These are phyloP conservation scores for Ogataea methanolica DNA, from an alignment of 805 yeast genomes.

Conservation along the genomic window DNA sequence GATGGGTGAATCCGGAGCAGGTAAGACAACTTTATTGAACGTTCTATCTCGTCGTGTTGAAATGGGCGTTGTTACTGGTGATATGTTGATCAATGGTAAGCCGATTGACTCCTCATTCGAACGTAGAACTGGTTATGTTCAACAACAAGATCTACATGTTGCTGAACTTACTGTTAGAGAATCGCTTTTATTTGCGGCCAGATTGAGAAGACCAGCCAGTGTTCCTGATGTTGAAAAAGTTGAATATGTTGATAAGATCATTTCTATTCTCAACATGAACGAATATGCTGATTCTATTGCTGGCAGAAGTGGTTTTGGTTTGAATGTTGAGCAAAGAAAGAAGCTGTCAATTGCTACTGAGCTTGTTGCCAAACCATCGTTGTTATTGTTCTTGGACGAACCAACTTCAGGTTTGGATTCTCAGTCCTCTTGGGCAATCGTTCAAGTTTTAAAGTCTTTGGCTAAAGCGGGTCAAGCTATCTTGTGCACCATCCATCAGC, in stretches of 20 bases:
- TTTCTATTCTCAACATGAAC: slow-evolving; percentile 35
- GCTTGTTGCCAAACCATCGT: slow-evolving; percentile 42
- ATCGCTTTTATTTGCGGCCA: slow-evolving; percentile 30
- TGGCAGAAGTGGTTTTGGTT: slow-evolving; percentile 34
- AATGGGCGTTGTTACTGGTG: slow-evolving; percentile 41
- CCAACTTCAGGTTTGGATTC: slow-evolving; percentile 50
- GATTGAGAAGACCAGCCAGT: slow-evolving; percentile 29
- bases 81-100: no score
- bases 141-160: slow-evolving; percentile 47
- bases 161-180: slow-evolving; percentile 43
- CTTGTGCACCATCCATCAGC: slow-evolving; percentile 53
- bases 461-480: slow-evolving; percentile 46
- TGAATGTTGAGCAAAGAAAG: slow-evolving; percentile 40
- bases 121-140: slow-evolving; percentile 46
- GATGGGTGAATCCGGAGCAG: slow-evolving; percentile 49
- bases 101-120: neutral
- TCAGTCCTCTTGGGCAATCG: slow-evolving; percentile 49
- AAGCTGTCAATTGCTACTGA: slow-evolving; percentile 43
- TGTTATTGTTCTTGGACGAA: slow-evolving; percentile 42
- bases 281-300: slow-evolving; percentile 46
- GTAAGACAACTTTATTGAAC: slow-evolving; percentile 46
- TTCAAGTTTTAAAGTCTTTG: slow-evolving; percentile 39
- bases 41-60: slow-evolving; percentile 40
- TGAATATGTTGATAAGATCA: slow-evolving; percentile 38
- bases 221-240: slow-evolving; percentile 36